Base-by-base conservation (phyloP, 345 rosid genomes). In the Eucalyptus curtisii region DNA sequence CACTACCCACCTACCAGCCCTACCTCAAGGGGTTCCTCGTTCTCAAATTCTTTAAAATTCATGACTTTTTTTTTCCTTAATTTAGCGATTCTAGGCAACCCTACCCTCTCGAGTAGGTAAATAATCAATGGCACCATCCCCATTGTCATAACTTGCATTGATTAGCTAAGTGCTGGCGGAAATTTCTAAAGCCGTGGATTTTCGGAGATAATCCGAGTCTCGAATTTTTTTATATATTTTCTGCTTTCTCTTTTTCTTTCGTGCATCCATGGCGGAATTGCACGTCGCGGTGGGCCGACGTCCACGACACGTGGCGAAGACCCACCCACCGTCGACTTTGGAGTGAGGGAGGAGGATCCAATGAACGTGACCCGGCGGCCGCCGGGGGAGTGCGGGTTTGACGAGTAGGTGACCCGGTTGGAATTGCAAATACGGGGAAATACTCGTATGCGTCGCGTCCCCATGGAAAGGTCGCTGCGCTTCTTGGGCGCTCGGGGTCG, bases 371-470 rank as follows among this genome's bases (percentile, higher is more conserved):
- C 82, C 82, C 47, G 47, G 82, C 82, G 3, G 82, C 82, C 82
- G 82, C 82, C 82, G 27, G 47, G 47, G 45, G 82, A 76, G 45
- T 76, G 82, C 82, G 27, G 80, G 45, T 76, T 76, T 76, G 82
- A 76, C 82, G 15, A 2, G 82, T 76, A 76, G 82, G 82, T 76
- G 82, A 55, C 61, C 61, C 61, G 61, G 61, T 55, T 55, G 61
- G 61, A 55, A 55, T 55, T 55, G 30, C 61, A 2, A 55, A 55
- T 24, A 55, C 61, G 61, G 30, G 30, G 30, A 55, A 64, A 13
- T 24, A 24, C 30, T 59, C 68, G 31, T 27, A 30, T 20, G 45
- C 44, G 45, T 71, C 81, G 19, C 81, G 4, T 37, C 45, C 81
- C 6, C 27, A 10, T 20, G 45, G 47, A 37, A 76, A 22, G 47